Base-by-base conservation (phyloP, 2,329 filamentous ascomycete genomes). In the Dichotomopilus funicola region DNA sequence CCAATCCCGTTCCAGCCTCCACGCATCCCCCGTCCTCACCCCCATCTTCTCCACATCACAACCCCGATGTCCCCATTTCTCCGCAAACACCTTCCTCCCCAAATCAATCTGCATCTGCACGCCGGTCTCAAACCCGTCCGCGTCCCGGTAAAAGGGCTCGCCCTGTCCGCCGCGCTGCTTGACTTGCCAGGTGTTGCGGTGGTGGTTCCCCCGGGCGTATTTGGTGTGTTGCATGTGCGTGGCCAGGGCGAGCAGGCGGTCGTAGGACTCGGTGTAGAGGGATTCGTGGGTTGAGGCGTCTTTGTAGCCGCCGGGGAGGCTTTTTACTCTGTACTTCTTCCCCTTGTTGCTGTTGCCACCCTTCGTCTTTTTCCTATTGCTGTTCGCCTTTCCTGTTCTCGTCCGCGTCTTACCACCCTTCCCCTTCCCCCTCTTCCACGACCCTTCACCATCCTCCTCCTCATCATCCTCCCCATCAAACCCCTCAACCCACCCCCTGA, bases 31-130 rank as follows among this genome's bases (percentile, higher is more conserved):
- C 27, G 34, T 51, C 37, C 35, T 55, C 9, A 59, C 44, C 7
- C 56, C 57, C 43, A 52, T 51, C 48, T 27, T 47, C 31, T 49
- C 59, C 33, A 73, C 59, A 53, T 73, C 68, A 58, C 72, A 74
- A 40, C 71, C 72, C 9, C 70, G 64, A 59, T 74, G 71, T 9
- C 72, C 72, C 72, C 72, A 74, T 55, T 75, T 75, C 57, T 71
- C 67, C 1, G 69, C 67, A 57, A 71, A 75, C 12, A 64, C 61
- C 1, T 4, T 34, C 55, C 61, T 38, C 11, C 62, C 62, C 4
- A 54, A 8, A 34, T 64, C 62, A 48, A 61, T 60, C 57, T 55
- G 50, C 56, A 61, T 62, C 46, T 43, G 19, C 35, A 61, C 33
- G 5, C 61, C 61, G 11, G 6, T 44, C 56, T 62, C 61, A 47